A percentile compares a stretch with the other conserved stretches of the same genome.
Evolutionary conservation across 208 protist species (phyloP).

Genomic region (Vickermania ingenoplastis): DNA sequence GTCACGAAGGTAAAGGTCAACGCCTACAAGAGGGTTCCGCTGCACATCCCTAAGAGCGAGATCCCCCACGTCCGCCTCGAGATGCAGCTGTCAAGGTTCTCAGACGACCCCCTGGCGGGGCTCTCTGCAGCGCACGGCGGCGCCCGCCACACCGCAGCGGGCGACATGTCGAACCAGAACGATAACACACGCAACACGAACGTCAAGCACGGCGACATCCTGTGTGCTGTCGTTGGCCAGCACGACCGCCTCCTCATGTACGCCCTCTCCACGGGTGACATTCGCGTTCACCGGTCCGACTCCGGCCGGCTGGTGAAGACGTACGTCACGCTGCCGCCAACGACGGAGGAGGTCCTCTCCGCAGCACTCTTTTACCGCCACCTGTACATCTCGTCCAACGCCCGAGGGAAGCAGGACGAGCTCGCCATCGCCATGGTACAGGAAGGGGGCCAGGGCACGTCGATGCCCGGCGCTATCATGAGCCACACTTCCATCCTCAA

Average conservation of each 20-base stretch:
- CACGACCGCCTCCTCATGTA: conserved; percentile 61
- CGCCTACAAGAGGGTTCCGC: background rate
- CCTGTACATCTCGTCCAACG: conserved; percentile 16
- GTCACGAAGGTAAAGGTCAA: background rate
- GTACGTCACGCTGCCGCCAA: conserved; percentile 53
- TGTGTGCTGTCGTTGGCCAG: conserved; percentile 39
- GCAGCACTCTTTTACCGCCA: conserved; percentile 49
- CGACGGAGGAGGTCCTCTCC: conserved; percentile 41
- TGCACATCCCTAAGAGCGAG: background rate
- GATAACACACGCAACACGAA: conserved; percentile 6
- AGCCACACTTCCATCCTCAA: conserved; percentile 1
- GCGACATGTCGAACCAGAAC: background rate
- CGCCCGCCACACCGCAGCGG: background rate
- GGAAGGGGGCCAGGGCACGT: background rate
- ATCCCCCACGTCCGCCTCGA: background rate
- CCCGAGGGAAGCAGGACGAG: background rate
- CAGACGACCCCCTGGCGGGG: background rate
- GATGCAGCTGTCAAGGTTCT: background rate
- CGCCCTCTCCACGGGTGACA: conserved; percentile 54
- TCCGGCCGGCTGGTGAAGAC: conserved; percentile 61
- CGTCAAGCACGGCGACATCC: conserved; percentile 19
- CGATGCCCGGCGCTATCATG: background rate
- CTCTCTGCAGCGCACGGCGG: background rate
- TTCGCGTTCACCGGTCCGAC: conserved; percentile 63
- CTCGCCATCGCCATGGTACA: background rate